Percentiles rank a stretch among this genome's conserved stretches.
Evolutionary conservation across 306 rosid genomes (phyloP).

Genomic region (Prunus mongolica): DNA sequence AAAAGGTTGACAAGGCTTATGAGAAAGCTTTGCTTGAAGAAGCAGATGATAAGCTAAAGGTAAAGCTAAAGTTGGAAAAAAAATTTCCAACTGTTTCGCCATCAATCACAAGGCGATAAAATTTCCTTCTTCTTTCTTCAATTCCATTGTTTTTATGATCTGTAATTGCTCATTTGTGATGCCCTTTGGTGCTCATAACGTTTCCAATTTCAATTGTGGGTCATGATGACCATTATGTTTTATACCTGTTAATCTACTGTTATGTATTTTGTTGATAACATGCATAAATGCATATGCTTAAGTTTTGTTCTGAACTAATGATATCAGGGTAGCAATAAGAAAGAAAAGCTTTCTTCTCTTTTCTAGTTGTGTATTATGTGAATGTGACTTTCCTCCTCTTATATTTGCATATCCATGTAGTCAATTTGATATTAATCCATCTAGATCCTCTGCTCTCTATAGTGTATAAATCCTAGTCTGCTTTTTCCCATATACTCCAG

Average conservation of each 20-base stretch:
- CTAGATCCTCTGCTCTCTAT: too few species aligned
- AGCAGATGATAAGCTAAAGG: constrained; percentile 30
- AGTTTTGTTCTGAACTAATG: too few species aligned
- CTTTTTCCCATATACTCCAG: too few species aligned
- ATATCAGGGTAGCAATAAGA: too few species aligned
- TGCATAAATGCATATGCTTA: too few species aligned
- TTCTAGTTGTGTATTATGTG: too few species aligned
- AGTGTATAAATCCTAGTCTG: too few species aligned
- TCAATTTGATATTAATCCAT: too few species aligned
- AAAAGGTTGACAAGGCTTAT: constrained; percentile 26
- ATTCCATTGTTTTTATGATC: neutral
- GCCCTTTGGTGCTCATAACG: neutral
- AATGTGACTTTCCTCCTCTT: too few species aligned
- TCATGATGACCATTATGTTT: neutral
- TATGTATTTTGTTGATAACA: too few species aligned
- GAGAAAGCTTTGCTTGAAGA: constrained; percentile 34
- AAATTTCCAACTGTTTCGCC: neutral
- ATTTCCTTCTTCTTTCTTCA: neutral
- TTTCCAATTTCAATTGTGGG: neutral
- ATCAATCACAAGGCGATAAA: too few species aligned
- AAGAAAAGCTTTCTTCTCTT: neutral
- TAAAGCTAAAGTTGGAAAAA: neutral
- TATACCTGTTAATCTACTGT: neutral
- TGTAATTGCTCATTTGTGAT: neutral
- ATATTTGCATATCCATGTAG: too few species aligned